Conservation (phyloP, 129 eudicot species). For the Tagetes erecta region DNA sequence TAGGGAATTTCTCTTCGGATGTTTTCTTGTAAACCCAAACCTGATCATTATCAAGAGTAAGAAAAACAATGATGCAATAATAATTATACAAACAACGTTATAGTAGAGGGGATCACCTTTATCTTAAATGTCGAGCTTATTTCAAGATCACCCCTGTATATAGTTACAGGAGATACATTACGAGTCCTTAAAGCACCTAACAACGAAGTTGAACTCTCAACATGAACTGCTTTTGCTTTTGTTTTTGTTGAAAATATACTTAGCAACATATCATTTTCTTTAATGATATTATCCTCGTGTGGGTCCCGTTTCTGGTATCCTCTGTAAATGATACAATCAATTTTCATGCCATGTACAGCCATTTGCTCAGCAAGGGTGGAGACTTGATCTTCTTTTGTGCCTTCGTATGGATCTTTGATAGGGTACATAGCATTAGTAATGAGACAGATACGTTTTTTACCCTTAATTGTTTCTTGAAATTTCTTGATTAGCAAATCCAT, state of each 20-base stretch:
- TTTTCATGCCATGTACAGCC: slow-evolving; percentile 81
- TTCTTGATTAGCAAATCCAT: slow-evolving; percentile 96
- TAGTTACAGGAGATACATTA: slow-evolving; percentile 79
- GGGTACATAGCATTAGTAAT: slow-evolving; percentile 74
- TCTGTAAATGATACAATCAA: slow-evolving; percentile 69
- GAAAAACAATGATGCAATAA: neutral
- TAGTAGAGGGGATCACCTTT: slow-evolving; percentile 48
- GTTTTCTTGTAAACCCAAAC: slow-evolving; percentile 99
- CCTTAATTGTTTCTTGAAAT: slow-evolving; percentile 73
- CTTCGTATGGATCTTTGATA: slow-evolving; percentile 85
- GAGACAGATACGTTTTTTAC: slow-evolving; percentile 89
- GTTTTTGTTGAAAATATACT: slow-evolving; percentile 63
- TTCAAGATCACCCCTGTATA: slow-evolving; percentile 88
- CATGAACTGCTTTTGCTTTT: slow-evolving; percentile 69
- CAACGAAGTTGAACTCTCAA: slow-evolving; percentile 73
- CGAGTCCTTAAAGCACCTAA: slow-evolving; percentile 95
- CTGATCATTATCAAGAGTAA: slow-evolving; percentile 41
- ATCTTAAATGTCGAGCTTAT: slow-evolving; percentile 67
- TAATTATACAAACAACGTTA: neutral
- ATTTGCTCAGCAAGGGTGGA: slow-evolving; percentile 79
- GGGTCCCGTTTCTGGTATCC: slow-evolving; percentile 41
- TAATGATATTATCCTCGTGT: slow-evolving; percentile 36
- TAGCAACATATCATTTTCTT: slow-evolving; percentile 78
- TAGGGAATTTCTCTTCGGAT: slow-evolving; percentile 84
- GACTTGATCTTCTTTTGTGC: slow-evolving; percentile 94